Evolutionary conservation across 2,329 filamentous ascomycete genomes (phyloP), one percentile per base, ranked within the genome.

Genomic region (Rosellinia necatrix): DNA sequence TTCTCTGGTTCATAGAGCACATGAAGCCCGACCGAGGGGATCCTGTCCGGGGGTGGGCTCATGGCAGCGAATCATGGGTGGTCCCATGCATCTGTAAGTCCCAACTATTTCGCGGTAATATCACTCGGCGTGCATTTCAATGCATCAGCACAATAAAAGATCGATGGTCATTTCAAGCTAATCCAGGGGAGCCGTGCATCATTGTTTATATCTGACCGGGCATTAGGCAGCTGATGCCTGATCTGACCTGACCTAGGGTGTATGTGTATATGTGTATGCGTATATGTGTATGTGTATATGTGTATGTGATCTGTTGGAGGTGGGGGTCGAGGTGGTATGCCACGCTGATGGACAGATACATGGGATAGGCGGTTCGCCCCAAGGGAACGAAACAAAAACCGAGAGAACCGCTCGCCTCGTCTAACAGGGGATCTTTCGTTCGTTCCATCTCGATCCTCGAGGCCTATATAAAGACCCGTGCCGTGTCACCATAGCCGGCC

Each of bases 1-100:
- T 56, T 48, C 10, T 52, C 56, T 8, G 56, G 59, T 49, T 59
- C 43, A 17, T 61, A 56, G 17, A 59, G 42, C 2, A 61, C 35
- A 7, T 56, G 59, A 38, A 61, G 56, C 21, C 59, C 59, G 10
- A 50, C 42, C 3, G 56, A 51, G 12, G 56, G 41, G 40, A 51
- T 49, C 41, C 38, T 44, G 10, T 55, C 44, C 27, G 43, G 51
- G 13, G 15, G 25, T 27, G 25, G 47, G 42, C 41, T 50, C 59
- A 61, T 61, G 12, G 38, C 49, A 6, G 49, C 41, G 42, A 47
- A 51, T 46, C 53, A 50, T n/a, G 21, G 30, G 25, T n/a, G 25
- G 41, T 27, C 38, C 29, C 6, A 19, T 24, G 42, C 37, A 41
- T 46, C 50, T 35, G 43, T 24, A 47, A 27, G 27, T 47, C 46